phyloP scores from a whole-genome alignment of 1,139 yeast genomes.

The Kazachstania sp. region DNA sequence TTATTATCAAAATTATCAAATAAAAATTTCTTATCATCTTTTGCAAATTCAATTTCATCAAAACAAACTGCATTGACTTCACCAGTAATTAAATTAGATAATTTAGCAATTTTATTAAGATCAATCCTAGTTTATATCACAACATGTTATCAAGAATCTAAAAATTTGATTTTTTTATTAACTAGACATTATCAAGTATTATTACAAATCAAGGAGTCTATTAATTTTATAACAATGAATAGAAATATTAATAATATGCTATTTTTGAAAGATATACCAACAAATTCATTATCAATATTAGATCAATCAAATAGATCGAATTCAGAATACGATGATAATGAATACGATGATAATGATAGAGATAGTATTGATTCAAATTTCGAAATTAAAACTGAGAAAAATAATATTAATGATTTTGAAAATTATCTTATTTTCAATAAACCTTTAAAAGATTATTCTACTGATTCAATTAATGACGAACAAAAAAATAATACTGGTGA shows the following conservation, averaged over 20 bases:
- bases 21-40: conserved; percentile 21
- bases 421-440: conserved; percentile 4
- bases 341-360: background rate
- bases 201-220: conserved; percentile 21
- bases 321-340: background rate
- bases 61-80: conserved; percentile 2
- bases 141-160: conserved; percentile 43
- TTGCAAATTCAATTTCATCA: conserved; percentile 8
- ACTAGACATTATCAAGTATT: conserved; percentile 38
- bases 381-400: background rate
- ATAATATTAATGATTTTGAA: background rate
- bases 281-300: background rate
- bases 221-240: conserved; percentile 16
- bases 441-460: conserved; percentile 3
- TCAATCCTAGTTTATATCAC: conserved; percentile 45
- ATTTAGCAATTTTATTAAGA: conserved; percentile 50
- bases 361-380: background rate
- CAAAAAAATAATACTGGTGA: too few relatives aligned
- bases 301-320: background rate
- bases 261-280: conserved; percentile 2
- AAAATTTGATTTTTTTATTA: conserved; percentile 47
- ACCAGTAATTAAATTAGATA: conserved; percentile 39
- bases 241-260: conserved; percentile 2
- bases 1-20: conserved; percentile 35
- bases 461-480: background rate